These are phyloP conservation scores for Cladosporium sp. DNA, from an alignment of 2,329 filamentous ascomycete genomes.

Conservation along the genomic window DNA sequence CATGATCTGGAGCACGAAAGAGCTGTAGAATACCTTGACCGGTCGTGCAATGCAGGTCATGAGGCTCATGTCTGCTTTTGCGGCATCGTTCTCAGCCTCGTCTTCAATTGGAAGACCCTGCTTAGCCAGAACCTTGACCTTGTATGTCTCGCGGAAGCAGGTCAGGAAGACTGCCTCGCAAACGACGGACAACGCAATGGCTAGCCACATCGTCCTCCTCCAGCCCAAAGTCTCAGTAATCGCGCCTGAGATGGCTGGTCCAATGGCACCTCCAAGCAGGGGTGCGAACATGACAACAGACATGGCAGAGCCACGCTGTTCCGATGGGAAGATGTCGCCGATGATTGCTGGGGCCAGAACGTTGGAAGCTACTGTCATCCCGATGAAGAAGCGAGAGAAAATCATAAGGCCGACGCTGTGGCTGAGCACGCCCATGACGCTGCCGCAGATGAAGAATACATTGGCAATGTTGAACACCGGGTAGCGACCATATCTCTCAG, in stretches of 20 bases:
- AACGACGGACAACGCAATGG: constrained; percentile 49
- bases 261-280: constrained; percentile 59
- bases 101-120: background rate
- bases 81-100: constrained; percentile 16
- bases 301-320: constrained; percentile 62
- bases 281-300: constrained; percentile 60
- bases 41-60: constrained; percentile 46
- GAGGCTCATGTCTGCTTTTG: constrained; percentile 26
- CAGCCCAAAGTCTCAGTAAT: constrained; percentile 60
- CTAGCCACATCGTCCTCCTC: constrained; percentile 57
- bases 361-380: constrained; percentile 49
- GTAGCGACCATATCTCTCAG: constrained; percentile 47
- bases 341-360: constrained; percentile 66
- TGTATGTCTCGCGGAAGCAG: constrained; percentile 63
- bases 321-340: constrained; percentile 62
- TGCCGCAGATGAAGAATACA: constrained; percentile 47
- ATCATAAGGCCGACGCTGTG: constrained; percentile 45
- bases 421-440: constrained; percentile 43
- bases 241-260: constrained; percentile 57
- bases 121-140: constrained; percentile 53
- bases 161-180: constrained; percentile 56
- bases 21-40: constrained; percentile 48
- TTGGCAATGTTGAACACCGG: constrained; percentile 45
- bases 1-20: constrained; percentile 57
- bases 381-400: constrained; percentile 47